These are phyloP conservation scores for Monosporascus sp. DNA, from an alignment of 2,329 filamentous ascomycete species.

Conservation along the genomic window DNA sequence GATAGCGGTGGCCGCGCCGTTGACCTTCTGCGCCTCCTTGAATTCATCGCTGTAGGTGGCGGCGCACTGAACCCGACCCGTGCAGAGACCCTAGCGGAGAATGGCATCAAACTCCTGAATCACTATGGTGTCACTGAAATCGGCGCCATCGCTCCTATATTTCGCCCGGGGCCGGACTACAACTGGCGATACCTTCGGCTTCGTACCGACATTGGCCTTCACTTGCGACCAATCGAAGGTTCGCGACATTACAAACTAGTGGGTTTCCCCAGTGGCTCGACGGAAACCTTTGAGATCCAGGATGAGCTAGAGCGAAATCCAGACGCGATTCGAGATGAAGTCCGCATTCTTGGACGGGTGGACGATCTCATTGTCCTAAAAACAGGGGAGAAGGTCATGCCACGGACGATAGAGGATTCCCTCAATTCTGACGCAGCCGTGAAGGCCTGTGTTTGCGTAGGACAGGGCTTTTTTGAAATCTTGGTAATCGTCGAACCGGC, in stretches of 20 bases:
- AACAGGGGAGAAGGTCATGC: constrained; percentile 14
- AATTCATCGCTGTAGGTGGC: constrained; percentile 29
- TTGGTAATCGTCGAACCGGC: constrained; percentile 9
- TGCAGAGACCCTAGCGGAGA: constrained; percentile 16
- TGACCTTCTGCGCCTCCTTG: constrained; percentile 10
- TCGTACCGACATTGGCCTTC: constrained; percentile 25
- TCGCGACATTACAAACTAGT: constrained; percentile 19
- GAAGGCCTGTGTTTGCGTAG: constrained; percentile 9
- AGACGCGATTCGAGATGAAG: constrained; percentile 8
- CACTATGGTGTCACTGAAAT: constrained; percentile 32
- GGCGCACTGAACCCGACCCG: constrained; percentile 23
- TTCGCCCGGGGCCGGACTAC: constrained; percentile 24
- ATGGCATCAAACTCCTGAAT: constrained; percentile 26
- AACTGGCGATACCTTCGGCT: constrained; percentile 28
- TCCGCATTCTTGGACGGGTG: constrained; percentile 26
- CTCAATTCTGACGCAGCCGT: constrained; percentile 4
- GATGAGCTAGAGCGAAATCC: constrained; percentile 28
- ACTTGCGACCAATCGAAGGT: constrained; percentile 15
- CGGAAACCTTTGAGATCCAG: constrained; percentile 24
- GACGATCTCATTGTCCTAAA: constrained; percentile 21
- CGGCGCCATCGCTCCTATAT: constrained; percentile 28
- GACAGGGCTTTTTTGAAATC: constrained; percentile 12
- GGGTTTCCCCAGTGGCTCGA: constrained; percentile 23
- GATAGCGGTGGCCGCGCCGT: constrained; percentile 7
- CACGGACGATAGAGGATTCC: constrained; percentile 7